Evolutionary conservation across 352 stramenopile species (phyloP), one percentile per base, ranked within the genome.

Genomic region (Albugo laibachii): DNA sequence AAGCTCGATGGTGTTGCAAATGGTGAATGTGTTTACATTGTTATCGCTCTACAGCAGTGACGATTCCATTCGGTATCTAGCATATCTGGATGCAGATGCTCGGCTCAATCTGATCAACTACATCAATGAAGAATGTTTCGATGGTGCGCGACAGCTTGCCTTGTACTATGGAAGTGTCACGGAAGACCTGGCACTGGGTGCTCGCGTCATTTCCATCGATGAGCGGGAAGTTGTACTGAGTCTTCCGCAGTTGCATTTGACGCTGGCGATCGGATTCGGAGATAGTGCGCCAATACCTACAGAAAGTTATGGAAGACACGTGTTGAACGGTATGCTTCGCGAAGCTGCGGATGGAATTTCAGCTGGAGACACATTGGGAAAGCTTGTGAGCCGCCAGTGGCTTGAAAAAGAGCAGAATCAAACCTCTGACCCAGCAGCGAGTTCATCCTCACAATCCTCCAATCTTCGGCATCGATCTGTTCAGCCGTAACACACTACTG

Each of bases 1-100:
- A 45, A 96, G 85, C 47, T 97, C 91, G 34, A 56, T 79, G 11
- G 80, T 92, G 46, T 40, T 96, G 44, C 53, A 96, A 15, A 36
- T 56, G 18, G 52, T 41, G 15, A 24, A 24, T 43, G 3, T 43
- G 8, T 43, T 43, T 8, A 24, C 20, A 19, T 19, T 24, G 38
- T 56, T 83, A n/a, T 65, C 68, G 52, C 55, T 86, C 42, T 83
- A 75, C 53, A 66, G 80, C 51, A 78, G 66, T 36, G 63, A 83
- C 14, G 70, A 81, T 44, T 51, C 59, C 43, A 71, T 61, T 46
- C 58, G 61, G 27, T 86, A 83, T 52, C 51, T 86, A 44, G 61
- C 73, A 46, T 86, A 89, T 45, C 38, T 89, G 59, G 77, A 89
- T 49, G 77, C 77, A 10, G 77, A 85, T 12, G 57, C 77, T 16